Evolutionary conservation across 2,329 filamentous ascomycete genomes (phyloP).

Genomic region (Sclerotiophoma versabilis): DNA sequence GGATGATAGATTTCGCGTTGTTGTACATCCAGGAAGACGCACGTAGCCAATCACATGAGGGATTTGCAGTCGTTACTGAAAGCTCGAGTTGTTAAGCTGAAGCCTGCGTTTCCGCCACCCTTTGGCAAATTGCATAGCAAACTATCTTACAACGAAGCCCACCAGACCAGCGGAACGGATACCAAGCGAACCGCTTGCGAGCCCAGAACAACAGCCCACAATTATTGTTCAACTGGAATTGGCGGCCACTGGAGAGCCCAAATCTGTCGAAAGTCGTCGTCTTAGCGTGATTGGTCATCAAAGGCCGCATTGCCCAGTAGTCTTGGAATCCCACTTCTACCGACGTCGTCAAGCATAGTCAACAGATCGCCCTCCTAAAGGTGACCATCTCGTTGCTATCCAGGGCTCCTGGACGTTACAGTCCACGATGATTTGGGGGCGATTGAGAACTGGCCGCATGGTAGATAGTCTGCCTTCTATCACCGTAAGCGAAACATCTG

Average conservation of each 20-base stretch:
- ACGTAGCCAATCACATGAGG: too few species aligned
- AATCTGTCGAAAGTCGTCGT: not conserved
- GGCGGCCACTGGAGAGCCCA: too few species aligned
- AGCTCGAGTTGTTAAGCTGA: too few species aligned
- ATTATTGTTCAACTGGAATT: not conserved
- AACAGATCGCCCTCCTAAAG: not conserved
- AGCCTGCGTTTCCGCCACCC: not conserved
- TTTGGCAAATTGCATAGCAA: not conserved
- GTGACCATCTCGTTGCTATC: conserved; percentile 1
- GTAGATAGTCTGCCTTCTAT: not conserved
- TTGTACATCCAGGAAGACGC: not conserved
- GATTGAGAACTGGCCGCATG: not conserved
- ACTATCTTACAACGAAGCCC: not conserved
- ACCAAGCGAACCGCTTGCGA: not conserved
- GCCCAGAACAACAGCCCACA: not conserved
- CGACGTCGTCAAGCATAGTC: not conserved
- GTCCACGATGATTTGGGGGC: not conserved
- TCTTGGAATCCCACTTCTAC: not conserved
- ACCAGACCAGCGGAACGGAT: not conserved
- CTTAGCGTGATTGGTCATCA: not conserved
- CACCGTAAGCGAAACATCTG: not conserved
- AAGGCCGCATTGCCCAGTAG: not conserved
- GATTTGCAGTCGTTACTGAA: too few species aligned
- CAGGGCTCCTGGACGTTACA: not conserved
- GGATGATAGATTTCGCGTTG: not conserved